Evolutionary conservation across 2,329 filamentous ascomycete genomes (phyloP).

Genomic region (Chaetomium strumarium): DNA sequence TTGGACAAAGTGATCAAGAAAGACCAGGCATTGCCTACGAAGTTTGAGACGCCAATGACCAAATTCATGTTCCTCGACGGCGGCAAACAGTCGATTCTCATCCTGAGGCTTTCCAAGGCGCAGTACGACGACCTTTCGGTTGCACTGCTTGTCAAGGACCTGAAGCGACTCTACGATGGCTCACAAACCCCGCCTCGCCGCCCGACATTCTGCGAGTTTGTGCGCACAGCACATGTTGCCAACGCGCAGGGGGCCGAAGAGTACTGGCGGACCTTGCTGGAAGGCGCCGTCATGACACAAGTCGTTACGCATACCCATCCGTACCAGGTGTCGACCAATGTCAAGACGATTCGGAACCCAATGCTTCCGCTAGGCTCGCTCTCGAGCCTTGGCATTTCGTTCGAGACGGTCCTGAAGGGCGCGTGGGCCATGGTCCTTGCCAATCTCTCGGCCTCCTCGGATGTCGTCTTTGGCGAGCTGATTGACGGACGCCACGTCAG

Average conservation of each 20-base stretch:
- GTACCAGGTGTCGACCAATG: constrained; percentile 33
- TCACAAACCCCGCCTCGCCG: constrained; percentile 30
- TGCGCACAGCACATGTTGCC: constrained; percentile 35
- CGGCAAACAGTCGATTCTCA: constrained; percentile 40
- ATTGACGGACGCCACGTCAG: constrained; percentile 42
- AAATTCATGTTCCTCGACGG: constrained; percentile 47
- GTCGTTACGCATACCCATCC: constrained; percentile 39
- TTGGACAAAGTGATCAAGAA: constrained; percentile 38
- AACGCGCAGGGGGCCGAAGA: constrained; percentile 35
- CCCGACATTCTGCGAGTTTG: constrained; percentile 44
- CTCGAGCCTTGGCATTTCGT: constrained; percentile 40
- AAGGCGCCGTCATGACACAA: constrained; percentile 42
- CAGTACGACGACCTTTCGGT: constrained; percentile 45
- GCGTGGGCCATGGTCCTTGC: constrained; percentile 53
- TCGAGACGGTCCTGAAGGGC: constrained; percentile 50
- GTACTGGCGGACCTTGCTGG: constrained; percentile 42
- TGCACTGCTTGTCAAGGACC: constrained; percentile 42
- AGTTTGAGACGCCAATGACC: constrained; percentile 41
- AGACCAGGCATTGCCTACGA: constrained; percentile 36
- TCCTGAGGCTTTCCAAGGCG: constrained; percentile 43
- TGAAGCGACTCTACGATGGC: constrained; percentile 41
- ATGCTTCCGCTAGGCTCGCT: constrained; percentile 36
- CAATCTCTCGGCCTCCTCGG: constrained; percentile 41
- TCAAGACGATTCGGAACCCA: constrained; percentile 36
- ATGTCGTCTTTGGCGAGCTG: constrained; percentile 52